Evolutionary conservation across 2,329 filamentous ascomycete species (phyloP).

Genomic region (Xylaria sp.): DNA sequence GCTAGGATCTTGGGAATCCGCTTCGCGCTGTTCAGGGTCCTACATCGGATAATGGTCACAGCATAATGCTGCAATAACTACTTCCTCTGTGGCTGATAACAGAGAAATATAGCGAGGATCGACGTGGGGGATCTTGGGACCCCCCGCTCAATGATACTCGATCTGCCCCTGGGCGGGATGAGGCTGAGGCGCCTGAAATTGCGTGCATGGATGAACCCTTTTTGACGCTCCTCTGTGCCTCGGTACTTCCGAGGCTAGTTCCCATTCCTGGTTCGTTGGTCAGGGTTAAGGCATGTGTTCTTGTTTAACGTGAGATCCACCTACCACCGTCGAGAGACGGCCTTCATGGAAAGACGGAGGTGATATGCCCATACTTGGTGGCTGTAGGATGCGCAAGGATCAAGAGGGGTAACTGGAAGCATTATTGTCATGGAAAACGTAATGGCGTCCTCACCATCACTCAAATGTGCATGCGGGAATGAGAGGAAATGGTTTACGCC

Average conservation of each 20-base stretch:
- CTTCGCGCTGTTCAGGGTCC: constrained; percentile 5
- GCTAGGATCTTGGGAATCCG: constrained; percentile 19
- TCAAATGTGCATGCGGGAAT: neutral
- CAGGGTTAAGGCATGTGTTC: neutral
- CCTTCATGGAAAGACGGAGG: neutral
- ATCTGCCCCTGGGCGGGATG: constrained; percentile 31
- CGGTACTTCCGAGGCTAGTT: constrained; percentile 28
- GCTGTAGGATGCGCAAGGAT: constrained; percentile 1
- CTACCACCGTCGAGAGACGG: neutral
- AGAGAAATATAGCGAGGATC: constrained; percentile 16
- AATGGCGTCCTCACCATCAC: neutral
- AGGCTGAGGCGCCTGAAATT: constrained; percentile 33
- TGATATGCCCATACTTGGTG: neutral
- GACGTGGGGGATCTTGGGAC: constrained; percentile 27
- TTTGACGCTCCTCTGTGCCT: constrained; percentile 16
- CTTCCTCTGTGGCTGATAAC: constrained; percentile 14
- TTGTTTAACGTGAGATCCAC: constrained; percentile 14
- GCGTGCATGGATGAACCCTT: constrained; percentile 26
- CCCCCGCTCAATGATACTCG: constrained; percentile 25
- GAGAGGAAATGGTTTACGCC: neutral
- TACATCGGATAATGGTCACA: neutral
- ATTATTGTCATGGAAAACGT: neutral
- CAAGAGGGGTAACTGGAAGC: neutral
- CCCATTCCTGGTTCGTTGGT: constrained; percentile 1
- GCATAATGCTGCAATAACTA: neutral